Base-by-base conservation (phyloP, 371 early-diverging fungal species). In the Apophysomyces ossiformis region DNA sequence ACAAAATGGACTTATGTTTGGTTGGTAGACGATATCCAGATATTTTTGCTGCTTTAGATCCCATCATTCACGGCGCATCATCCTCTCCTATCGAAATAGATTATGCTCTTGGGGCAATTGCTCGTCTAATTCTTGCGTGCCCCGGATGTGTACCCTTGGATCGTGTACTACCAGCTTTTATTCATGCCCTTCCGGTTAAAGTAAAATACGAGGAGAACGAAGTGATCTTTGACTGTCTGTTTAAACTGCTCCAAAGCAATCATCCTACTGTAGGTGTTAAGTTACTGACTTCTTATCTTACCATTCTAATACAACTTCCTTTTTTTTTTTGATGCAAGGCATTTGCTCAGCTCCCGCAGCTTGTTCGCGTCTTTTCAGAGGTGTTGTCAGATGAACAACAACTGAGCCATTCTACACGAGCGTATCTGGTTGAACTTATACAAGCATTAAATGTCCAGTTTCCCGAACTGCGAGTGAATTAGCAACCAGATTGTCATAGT, bases 21-120 rank as follows among this genome's bases (percentile, higher is more conserved):
- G 32, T 26, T 26, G 32, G 0, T 74, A 81, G 80, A 26, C 87
- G 92, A 68, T 93, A 93, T 71, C 74, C 79, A 50, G 71, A 72
- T 18, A 79, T 95, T 18, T 81, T 95, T 63, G 83, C 83, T 43
- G 85, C 85, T 43, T 74, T 96, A 61, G 85, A 85, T 57, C 91
- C 93, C 60, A 74, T 94, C 65, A 90, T 94, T 74, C 76, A 81
- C 36, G 73, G 75, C 26, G 83, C 21, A 18, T 87, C 70, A 79
- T 80, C 60, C 43, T 85, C n/a, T 82, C 84, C 62, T 90, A 91
- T 71, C 81, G 84, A 8, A 81, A 26, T 83, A 16, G 96, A 96
- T 75, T 95, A 95, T 69, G 96, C 96, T 32, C 88, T 90, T 58
- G 95, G 95, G 35, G 92, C 94, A 58, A 88, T 93, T 50, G 66